Evolutionary conservation across 2,329 filamentous ascomycete genomes (phyloP), one percentile per base, ranked within the genome.

Genomic region (Chaetomiaceae sp.): DNA sequence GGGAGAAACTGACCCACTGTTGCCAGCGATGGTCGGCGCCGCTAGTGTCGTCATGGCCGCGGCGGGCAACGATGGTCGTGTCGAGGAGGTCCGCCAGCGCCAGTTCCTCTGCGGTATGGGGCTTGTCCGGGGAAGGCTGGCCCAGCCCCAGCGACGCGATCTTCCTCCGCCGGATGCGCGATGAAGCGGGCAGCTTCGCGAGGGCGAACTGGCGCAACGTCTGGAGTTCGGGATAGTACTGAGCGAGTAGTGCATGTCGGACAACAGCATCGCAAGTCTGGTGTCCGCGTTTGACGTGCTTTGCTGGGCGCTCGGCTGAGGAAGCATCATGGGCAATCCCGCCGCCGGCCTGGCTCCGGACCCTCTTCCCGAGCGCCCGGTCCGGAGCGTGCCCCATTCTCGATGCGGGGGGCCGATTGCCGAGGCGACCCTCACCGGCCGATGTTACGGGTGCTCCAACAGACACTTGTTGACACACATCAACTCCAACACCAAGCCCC

Each of bases 161-260:
- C 57, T 80, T 83, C 58, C 71, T 78, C 24, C 76, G 69, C 37
- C 80, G 69, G 44, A 81, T 62, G 45, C 74, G 84, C 5, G 87
- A 91, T 10, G 78, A 73, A n/a, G 64, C 55, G 0, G 86, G 84
- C 10, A 94, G 74, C 49, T 72, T 77, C 17, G 70, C 69, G 38
- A 90, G 68, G 32, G 90, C 68, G 67, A 88, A 86, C 48, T 84
- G 73, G 57, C 88, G 81, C 47, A 95, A 69, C 0, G 81, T 81
- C 45, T 79, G 64, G 11, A 89, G 75, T 38, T 73, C 66, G 7
- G 74, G 66, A 65, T 89, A 95, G 66, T 83, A 86, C 51, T 76
- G 75, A 37, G 72, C 73, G 47, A 95, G 71, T 27, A 93, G 74
- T 44, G 79, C 78, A 60, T 88, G 82, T 35, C 62, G 56, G 57